Conservation (phyloP, 2,329 filamentous ascomycete species). For the Beauveria caledonica region DNA sequence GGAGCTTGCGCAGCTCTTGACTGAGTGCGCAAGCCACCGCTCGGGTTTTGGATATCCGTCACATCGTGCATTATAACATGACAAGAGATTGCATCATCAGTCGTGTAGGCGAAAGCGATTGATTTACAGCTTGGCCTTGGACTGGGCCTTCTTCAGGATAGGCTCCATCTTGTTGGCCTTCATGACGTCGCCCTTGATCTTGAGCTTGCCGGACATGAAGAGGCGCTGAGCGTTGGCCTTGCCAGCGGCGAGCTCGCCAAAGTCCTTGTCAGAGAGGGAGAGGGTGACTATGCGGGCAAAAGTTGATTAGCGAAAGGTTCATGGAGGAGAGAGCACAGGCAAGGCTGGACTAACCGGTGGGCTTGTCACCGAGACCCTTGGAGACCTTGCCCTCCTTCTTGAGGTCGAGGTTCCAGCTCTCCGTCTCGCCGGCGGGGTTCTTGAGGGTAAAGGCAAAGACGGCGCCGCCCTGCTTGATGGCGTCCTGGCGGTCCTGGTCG, state of each 20-base stretch:
- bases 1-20: not conserved
- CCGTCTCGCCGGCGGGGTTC: slow-evolving; percentile 70
- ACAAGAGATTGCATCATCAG: not conserved
- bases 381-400: slow-evolving; percentile 81
- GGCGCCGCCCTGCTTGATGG: slow-evolving; percentile 79
- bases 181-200: slow-evolving; percentile 98
- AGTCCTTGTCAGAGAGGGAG: slow-evolving; percentile 75
- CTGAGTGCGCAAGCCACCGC: not conserved
- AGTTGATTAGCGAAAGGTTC: too few relatives aligned
- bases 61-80: slow-evolving; percentile 1
- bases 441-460: slow-evolving; percentile 90
- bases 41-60: not conserved
- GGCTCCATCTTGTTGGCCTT: slow-evolving; percentile 96
- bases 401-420: slow-evolving; percentile 91
- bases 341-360: slow-evolving; percentile 71
- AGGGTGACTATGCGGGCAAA: slow-evolving; percentile 64
- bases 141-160: slow-evolving; percentile 80
- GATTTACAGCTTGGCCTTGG: slow-evolving; percentile 71
- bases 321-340: slow-evolving; percentile 21
- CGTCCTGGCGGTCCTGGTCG: slow-evolving; percentile 71
- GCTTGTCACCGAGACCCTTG: slow-evolving; percentile 71
- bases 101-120: not conserved
- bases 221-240: slow-evolving; percentile 91
- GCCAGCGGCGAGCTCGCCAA: slow-evolving; percentile 71
- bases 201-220: slow-evolving; percentile 98